Percentiles rank a stretch among this genome's conserved stretches.
phyloP scores from a whole-genome alignment of 129 eudicot species.

The Escallonia rubra region DNA sequence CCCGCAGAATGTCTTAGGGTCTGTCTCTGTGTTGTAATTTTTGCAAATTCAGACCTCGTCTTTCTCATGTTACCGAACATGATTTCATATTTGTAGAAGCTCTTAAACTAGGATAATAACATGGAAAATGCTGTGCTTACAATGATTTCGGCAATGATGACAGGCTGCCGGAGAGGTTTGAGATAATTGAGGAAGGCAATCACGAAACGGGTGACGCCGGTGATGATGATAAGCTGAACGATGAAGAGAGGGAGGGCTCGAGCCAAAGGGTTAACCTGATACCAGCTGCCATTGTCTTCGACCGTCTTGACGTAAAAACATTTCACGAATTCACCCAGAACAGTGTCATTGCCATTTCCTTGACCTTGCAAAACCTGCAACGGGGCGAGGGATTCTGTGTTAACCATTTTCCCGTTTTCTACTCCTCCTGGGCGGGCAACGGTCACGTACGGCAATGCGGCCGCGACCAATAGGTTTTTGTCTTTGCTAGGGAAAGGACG shows the following conservation, averaged over 20 bases:
- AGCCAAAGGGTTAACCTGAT: slow-evolving; percentile 8
- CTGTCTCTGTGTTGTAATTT: too few species aligned
- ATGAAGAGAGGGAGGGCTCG: slow-evolving; percentile 8
- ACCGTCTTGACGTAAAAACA: background rate
- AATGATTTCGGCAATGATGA: slow-evolving; percentile 13
- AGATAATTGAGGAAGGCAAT: slow-evolving; percentile 4
- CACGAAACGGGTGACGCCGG: background rate
- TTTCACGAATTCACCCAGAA: background rate
- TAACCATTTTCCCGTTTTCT: background rate
- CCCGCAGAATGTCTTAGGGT: too few species aligned
- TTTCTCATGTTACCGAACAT: too few species aligned
- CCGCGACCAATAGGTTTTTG: too few species aligned
- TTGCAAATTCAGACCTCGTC: too few species aligned
- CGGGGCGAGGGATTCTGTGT: background rate
- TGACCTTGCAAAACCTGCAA: background rate
- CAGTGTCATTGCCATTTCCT: background rate
- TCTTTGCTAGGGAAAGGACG: too few species aligned
- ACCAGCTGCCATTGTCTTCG: slow-evolving; percentile 8
- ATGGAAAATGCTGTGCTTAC: slow-evolving; percentile 10
- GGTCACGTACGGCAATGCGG: background rate
- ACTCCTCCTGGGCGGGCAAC: background rate
- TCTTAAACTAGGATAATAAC: too few species aligned
- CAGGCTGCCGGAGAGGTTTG: slow-evolving; percentile 24
- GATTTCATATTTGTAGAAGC: too few species aligned
- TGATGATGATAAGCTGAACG: slow-evolving; percentile 6